Base-by-base conservation (phyloP, 306 rosid species). In the Chamaecrista fasciculata region DNA sequence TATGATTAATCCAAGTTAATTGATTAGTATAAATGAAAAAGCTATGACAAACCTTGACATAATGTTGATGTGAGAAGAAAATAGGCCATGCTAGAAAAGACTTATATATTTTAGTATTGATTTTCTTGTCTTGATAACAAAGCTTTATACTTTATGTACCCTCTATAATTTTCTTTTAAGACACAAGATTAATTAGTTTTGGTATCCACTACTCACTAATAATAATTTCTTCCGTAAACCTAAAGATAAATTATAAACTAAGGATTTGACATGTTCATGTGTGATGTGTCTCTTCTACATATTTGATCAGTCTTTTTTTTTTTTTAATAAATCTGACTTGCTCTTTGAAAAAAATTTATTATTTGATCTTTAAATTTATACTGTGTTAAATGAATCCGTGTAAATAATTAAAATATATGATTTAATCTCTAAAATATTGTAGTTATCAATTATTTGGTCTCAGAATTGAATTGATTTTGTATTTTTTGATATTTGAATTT, bases 21-120 rank as follows among this genome's bases (percentile, higher is more conserved):
- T n/a, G n/a, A n/a, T n/a, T n/a, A 51, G 67, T 52, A 63, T 24
- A 24, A 58, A 36, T 52, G 47, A 34, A n/a, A 44, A 62, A 62
- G 43, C 72, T 23, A 48, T 59, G 50, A 29, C 78, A 29, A 66
- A 72, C 49, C 66, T 50, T 3, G 69, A n/a, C 37, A 48, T 55
- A 11, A 25, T 29, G 20, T 50, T 12, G 53, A 62, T 36, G 64
- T 7, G 15, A 43, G 43, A 29, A 48, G 52, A 50, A 18, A 36
- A 55, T 29, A 67, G 67, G 36, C 48, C 28, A 21, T 43, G 36
- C 5, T 24, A 49, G 25, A 52, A 40, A 56, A 52, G 36, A 0
- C 36, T 14, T 43, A 4, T 58, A 65, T 51, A 11, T 1, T 49
- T 15, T 39, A 37, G 29, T 25, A 57, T 33, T 25, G 31, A 12